Percentiles rank a stretch among this genome's conserved stretches.
phyloP scores from a whole-genome alignment of 768 basidiomycete species.

The Tylopilus balloui region DNA sequence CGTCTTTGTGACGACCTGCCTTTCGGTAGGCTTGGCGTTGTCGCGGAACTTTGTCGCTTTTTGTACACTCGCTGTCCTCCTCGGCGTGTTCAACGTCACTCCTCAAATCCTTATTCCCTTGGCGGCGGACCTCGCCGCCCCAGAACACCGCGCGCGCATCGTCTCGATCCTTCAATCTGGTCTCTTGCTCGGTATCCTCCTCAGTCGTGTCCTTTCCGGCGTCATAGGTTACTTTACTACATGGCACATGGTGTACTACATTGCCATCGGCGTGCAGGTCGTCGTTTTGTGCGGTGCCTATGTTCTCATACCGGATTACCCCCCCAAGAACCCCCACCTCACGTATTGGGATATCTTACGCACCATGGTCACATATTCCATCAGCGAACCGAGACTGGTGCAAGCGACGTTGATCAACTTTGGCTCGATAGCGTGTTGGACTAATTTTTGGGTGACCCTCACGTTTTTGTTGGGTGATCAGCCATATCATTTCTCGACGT shows the following conservation, averaged over 20 bases:
- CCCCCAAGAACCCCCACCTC: conserved; percentile 36
- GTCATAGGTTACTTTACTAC: conserved; percentile 38
- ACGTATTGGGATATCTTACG: conserved; percentile 34
- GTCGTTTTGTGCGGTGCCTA: conserved; percentile 30
- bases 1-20: conserved; percentile 28
- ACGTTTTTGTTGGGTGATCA: conserved; percentile 43
- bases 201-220: conserved; percentile 33
- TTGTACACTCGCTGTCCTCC: conserved; percentile 33
- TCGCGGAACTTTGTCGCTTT: conserved; percentile 32
- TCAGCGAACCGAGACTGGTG: conserved; percentile 41
- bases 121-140: conserved; percentile 41
- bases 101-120: conserved; percentile 40
- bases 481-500: conserved; percentile 38
- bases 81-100: conserved; percentile 38
- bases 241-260: conserved; percentile 41
- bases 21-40: conserved; percentile 40
- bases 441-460: conserved; percentile 39
- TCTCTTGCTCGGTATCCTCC: conserved; percentile 27
- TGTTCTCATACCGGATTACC: conserved; percentile 38
- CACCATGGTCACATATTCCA: conserved; percentile 37
- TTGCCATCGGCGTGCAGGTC: conserved; percentile 36
- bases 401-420: conserved; percentile 30
- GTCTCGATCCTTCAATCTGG: conserved; percentile 34
- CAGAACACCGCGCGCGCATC: conserved; percentile 17
- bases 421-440: conserved; percentile 29